Evolutionary conservation across 768 basidiomycete genomes (phyloP), one percentile per base, ranked within the genome.

Genomic region (Gloeophyllum trabeum): DNA sequence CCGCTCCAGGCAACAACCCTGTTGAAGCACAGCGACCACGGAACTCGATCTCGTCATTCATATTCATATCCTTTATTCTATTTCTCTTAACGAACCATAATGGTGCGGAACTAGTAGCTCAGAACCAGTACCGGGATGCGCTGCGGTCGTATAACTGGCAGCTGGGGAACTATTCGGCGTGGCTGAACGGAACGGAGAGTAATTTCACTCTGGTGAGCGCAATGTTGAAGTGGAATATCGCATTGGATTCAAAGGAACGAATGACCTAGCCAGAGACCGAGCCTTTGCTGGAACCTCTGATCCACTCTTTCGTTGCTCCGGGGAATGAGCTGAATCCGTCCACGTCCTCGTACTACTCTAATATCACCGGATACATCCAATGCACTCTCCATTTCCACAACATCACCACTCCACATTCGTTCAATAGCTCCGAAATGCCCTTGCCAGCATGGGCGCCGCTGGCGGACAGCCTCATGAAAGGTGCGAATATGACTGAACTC

Each of bases 61-160:
- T 89, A 25, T 76, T 90, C 63, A 65, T 88, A 42, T 71, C 69
- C 49, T 73, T 89, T 44, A 67, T 87, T 54, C 64, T 89, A 21
- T 87, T 82, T 60, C 70, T 89, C 74, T 73, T 89, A 58, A 83
- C 80, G 37, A 86, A 78, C 50, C 78, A 81, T 46, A 79, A 71
- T 46, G 70, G 73, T 5, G 83, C 85, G 51, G 81, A 83, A 53
- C 74, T 73, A 45, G 61, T 77, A 4, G 70, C 73, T 13, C 65
- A 76, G 44, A 75, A 71, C 50, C 76, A 77, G 43, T 83, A 81
- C 55, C 68, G 81, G 53, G 74, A 85, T 47, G 64, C 75, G n/a
- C 53, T 89, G 4, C 61, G 67, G 23, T 66, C 67, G 5, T 57
- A 87, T 45, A 66, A 67, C 24, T 65, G 73, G 52, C 76, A 84